phyloP scores from a whole-genome alignment of 1,284 basidiomycete genomes.

The Rhizoctonia solani region DNA sequence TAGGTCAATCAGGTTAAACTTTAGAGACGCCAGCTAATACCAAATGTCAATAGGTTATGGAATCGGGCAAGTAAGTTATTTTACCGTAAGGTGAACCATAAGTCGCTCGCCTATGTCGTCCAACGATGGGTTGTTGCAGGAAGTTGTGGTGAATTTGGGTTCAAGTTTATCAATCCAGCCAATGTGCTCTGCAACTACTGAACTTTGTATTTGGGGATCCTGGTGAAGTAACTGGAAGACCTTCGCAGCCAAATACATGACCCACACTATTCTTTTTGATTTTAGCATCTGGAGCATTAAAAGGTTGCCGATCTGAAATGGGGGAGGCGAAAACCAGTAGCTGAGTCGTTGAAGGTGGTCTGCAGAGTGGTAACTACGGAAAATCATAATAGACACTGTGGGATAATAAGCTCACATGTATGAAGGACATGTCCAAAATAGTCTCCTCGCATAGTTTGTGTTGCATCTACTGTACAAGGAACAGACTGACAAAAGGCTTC shows the following conservation, averaged over 20 bases:
- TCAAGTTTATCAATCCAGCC: conserved; percentile 17
- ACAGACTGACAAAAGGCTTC: no score
- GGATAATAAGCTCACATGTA: no score
- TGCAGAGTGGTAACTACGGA: no score
- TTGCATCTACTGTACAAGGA: no score
- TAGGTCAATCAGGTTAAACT: not conserved
- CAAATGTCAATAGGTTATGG: not conserved
- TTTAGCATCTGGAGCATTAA: not conserved
- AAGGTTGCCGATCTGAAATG: not conserved
- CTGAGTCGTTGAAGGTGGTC: no score
- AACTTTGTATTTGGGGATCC: not conserved
- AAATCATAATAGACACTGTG: no score
- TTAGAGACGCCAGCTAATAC: conserved; percentile 6
- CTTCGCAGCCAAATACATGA: conserved; percentile 9
- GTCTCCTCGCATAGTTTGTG: no score
- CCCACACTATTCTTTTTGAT: not conserved
- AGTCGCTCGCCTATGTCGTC: not conserved
- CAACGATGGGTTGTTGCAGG: not conserved
- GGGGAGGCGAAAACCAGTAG: not conserved
- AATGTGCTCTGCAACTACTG: not conserved
- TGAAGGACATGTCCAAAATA: no score
- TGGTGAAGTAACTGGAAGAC: conserved; percentile 7
- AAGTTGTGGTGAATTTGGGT: not conserved
- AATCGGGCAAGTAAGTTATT: not conserved
- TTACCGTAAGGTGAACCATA: conserved; percentile 11